A percentile compares a stretch with the other conserved stretches of the same genome.
Conservation (phyloP, 148 eudicot species). For the Spergularia marina region DNA sequence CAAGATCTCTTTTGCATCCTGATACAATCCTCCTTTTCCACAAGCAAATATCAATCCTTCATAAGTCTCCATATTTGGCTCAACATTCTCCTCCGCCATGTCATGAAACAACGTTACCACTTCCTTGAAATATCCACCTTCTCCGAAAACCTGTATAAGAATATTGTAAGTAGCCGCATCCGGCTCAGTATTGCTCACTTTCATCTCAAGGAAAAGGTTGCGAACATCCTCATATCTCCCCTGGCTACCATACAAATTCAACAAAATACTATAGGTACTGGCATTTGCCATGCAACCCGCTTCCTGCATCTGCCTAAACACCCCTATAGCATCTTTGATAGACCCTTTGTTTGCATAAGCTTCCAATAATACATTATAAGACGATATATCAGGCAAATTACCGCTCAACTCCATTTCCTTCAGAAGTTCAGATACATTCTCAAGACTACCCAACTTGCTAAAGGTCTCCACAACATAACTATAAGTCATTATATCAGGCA, state of each 20-base stretch:
- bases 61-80: slow-evolving; percentile 95
- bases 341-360: slow-evolving; percentile 75
- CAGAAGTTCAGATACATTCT: slow-evolving; percentile 70
- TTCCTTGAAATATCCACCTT: slow-evolving; percentile 96
- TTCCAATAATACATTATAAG: slow-evolving; percentile 84
- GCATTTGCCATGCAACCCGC: slow-evolving; percentile 87
- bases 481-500: slow-evolving; percentile 82
- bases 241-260: slow-evolving; percentile 76
- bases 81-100: slow-evolving; percentile 89
- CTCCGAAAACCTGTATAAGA: slow-evolving; percentile 85
- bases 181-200: slow-evolving; percentile 87
- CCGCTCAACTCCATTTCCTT: slow-evolving; percentile 75
- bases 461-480: slow-evolving; percentile 80
- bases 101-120: slow-evolving; percentile 92
- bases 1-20: slow-evolving; percentile 69
- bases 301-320: slow-evolving; percentile 91
- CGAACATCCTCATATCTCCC: slow-evolving; percentile 94
- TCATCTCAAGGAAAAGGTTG: slow-evolving; percentile 93
- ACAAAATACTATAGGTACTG: slow-evolving; percentile 68
- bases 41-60: slow-evolving; percentile 86
- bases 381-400: slow-evolving; percentile 73
- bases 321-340: slow-evolving; percentile 78
- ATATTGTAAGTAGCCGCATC: slow-evolving; percentile 88
- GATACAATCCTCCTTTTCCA: slow-evolving; percentile 90
- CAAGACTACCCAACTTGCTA: slow-evolving; percentile 64